Evolutionary conservation across 2,329 filamentous ascomycete species (phyloP), one percentile per base, ranked within the genome.

Genomic region (Neonectria ditissima): DNA sequence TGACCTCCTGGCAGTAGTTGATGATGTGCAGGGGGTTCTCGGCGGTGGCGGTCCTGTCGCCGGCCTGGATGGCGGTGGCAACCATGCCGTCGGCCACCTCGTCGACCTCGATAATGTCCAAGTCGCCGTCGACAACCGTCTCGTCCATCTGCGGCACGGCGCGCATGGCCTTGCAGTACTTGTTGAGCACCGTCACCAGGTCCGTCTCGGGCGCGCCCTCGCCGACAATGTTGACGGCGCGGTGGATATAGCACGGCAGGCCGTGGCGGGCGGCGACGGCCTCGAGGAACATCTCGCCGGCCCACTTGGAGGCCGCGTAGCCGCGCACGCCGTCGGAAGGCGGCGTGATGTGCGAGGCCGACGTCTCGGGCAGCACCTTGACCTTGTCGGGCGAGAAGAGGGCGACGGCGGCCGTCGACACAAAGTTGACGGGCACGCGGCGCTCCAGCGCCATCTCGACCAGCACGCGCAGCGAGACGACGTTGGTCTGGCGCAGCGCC

Each of bases 271-370:
- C 44, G 3, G 44, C 44, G 9, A 48, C 43, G 14, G 20, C 43
- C 51, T 76, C 74, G 0, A 80, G 67, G 16, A 73, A 67, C 16
- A 56, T 51, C 62, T 80, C 78, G 8, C 69, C 72, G 6, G 70
- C 77, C 79, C 78, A 80, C 58, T 78, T 78, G 1, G 75, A 72
- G 2, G 76, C 70, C 0, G 70, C 57, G 48, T 80, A 80, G 1
- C 78, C 79, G 14, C 76, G 61, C 1, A 51, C 44, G 18, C 59
- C 32, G 1, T 22, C 51, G 1, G 18, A 3, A 1, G 58, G 47
- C 1, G 64, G 64, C 11, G 28, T 32, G 16, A 55, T 45, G n/a
- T 24, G 22, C 16, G 61, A 47, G 4, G 57, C 34, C 2, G 64
- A 66, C 0, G 13, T 43, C 9, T 51, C 47, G 16, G 55, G 30